phyloP scores from a whole-genome alignment of 2,329 filamentous ascomycete genomes.

The Atkinsonella texensis region DNA sequence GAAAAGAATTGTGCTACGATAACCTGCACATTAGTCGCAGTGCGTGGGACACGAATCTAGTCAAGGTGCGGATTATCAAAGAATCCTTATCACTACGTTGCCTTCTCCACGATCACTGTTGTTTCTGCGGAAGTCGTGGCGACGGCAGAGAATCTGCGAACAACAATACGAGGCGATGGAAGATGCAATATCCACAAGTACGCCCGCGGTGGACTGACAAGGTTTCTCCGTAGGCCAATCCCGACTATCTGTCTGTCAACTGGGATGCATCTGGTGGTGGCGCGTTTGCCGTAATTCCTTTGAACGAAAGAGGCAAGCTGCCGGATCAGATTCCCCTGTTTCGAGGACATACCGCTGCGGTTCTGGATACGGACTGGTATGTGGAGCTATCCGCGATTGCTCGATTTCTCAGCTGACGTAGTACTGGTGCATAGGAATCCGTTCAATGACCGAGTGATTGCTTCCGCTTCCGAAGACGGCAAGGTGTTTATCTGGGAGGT shows the following conservation, averaged over 20 bases:
- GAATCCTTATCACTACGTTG: neutral
- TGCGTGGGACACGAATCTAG: slow-evolving; percentile 97
- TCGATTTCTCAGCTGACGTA: neutral
- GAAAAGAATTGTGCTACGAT: slow-evolving; percentile 98
- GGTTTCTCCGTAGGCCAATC: slow-evolving; percentile 58
- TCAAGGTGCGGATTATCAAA: slow-evolving; percentile 58
- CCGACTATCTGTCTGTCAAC: slow-evolving; percentile 92
- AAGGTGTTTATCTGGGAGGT: slow-evolving; percentile 97
- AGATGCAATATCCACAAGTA: neutral
- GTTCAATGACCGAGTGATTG: slow-evolving; percentile 87
- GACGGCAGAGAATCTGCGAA: neutral
- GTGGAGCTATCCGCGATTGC: neutral
- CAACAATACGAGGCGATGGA: neutral
- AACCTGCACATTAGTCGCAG: slow-evolving; percentile 95
- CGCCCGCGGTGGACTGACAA: slow-evolving; percentile 7
- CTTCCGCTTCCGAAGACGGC: slow-evolving; percentile 90
- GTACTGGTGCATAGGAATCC: slow-evolving; percentile 54
- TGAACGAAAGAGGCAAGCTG: slow-evolving; percentile 78
- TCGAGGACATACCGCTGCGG: slow-evolving; percentile 87
- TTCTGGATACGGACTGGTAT: slow-evolving; percentile 94
- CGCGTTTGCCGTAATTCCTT: slow-evolving; percentile 89
- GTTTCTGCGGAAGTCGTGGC: neutral
- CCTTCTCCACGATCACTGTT: neutral
- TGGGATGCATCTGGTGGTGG: slow-evolving; percentile 95
- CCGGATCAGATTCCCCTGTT: slow-evolving; percentile 92